These are phyloP conservation scores for Xerophyta viscosa DNA, from an alignment of 106 monocot species.

Conservation along the genomic window DNA sequence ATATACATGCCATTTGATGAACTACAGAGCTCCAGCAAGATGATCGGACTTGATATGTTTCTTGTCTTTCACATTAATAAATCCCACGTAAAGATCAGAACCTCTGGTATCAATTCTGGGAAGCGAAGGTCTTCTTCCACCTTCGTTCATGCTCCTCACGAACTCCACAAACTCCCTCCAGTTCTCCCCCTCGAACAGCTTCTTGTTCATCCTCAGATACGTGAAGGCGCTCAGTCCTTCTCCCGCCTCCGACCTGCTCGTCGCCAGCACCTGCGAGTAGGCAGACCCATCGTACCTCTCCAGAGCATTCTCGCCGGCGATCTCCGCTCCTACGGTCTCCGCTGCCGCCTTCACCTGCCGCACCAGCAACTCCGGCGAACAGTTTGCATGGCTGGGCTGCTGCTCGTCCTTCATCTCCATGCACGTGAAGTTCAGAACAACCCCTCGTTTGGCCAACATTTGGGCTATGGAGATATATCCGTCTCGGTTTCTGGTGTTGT, in stretches of 20 bases:
- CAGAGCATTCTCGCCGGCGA: slow-evolving; percentile 82
- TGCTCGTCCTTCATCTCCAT: slow-evolving; percentile 82
- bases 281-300: slow-evolving; percentile 66
- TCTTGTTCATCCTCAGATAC: slow-evolving; percentile 71
- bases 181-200: slow-evolving; percentile 58
- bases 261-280: slow-evolving; percentile 42
- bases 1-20: no score
- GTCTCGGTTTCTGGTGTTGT: slow-evolving; percentile 60
- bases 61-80: slow-evolving; percentile 11
- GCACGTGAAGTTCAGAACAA: slow-evolving; percentile 68
- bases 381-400: slow-evolving; percentile 39
- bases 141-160: slow-evolving; percentile 36
- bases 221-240: slow-evolving; percentile 57
- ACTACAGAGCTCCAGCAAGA: slow-evolving; percentile 3
- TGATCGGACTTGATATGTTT: slow-evolving; percentile 3
- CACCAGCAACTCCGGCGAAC: slow-evolving; percentile 57
- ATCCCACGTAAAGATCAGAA: slow-evolving; percentile 40
- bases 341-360: slow-evolving; percentile 48
- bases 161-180: slow-evolving; percentile 44
- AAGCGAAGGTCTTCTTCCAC: slow-evolving; percentile 18
- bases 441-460: slow-evolving; percentile 39
- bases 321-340: slow-evolving; percentile 19
- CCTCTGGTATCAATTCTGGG: slow-evolving; percentile 19
- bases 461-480: slow-evolving; percentile 53
- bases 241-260: slow-evolving; percentile 15